These are phyloP conservation scores for Vitis amurensis DNA, from an alignment of 164 flowering plant genomes.

Conservation along the genomic window DNA sequence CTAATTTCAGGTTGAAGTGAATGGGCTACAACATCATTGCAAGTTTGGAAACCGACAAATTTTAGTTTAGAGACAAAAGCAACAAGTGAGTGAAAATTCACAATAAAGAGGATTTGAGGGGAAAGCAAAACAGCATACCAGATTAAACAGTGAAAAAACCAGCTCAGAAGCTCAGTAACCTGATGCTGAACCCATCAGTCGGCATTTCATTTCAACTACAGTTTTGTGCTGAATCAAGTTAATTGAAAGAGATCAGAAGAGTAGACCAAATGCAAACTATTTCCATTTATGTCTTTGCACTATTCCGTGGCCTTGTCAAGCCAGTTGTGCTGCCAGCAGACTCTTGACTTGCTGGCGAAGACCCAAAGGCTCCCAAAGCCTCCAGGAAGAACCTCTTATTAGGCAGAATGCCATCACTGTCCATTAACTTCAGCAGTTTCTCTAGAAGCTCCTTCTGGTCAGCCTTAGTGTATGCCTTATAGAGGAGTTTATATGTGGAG, in stretches of 20 bases:
- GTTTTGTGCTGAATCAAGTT: too few relatives aligned
- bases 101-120: too few relatives aligned
- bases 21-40: too few relatives aligned
- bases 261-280: not conserved
- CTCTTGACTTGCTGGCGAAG: conserved; percentile 30
- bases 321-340: conserved; percentile 15
- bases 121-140: too few relatives aligned
- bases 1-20: too few relatives aligned
- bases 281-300: conserved; percentile 19
- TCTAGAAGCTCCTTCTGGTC: conserved; percentile 66
- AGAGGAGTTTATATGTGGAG: conserved; percentile 87
- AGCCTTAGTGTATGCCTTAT: conserved; percentile 82
- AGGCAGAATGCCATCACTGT: conserved; percentile 74
- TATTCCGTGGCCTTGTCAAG: conserved; percentile 6
- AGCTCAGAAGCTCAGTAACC: too few relatives aligned
- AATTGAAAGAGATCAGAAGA: not conserved
- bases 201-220: too few relatives aligned
- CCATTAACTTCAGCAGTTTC: conserved; percentile 68
- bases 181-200: too few relatives aligned
- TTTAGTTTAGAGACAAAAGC: too few relatives aligned
- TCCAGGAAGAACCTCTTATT: conserved; percentile 91
- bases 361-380: conserved; percentile 71
- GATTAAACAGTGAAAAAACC: too few relatives aligned
- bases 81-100: too few relatives aligned
- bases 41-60: too few relatives aligned